Conservation (phyloP, 1,139 yeast genomes). For the Candida sp. region DNA sequence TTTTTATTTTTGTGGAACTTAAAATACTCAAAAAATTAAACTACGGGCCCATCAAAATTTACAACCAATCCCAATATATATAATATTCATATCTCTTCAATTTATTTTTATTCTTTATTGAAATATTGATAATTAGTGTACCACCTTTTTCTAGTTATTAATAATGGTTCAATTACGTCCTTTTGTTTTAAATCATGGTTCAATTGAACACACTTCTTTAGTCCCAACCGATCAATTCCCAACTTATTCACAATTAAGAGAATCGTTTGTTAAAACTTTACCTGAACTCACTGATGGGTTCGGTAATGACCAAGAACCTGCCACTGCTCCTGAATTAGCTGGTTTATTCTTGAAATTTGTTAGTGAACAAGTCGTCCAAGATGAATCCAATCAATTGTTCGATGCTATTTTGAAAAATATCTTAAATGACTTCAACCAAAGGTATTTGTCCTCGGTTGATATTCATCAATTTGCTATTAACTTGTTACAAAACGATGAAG, state of each 20-base stretch:
- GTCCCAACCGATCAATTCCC: conserved; percentile 82
- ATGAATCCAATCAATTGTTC: conserved; percentile 46
- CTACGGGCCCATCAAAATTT: too few relatives aligned
- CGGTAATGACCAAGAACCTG: conserved; percentile 86
- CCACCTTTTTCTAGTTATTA: not conserved
- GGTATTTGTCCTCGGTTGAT: conserved; percentile 60
- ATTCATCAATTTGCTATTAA: conserved; percentile 87
- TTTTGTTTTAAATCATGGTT: conserved; percentile 77
- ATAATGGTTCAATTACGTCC: conserved; percentile 40
- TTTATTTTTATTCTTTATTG: not conserved
- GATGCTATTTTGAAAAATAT: conserved; percentile 69
- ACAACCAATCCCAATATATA: too few relatives aligned
- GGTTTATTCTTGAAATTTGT: conserved; percentile 83
- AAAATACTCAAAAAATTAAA: too few relatives aligned
- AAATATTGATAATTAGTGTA: not conserved
- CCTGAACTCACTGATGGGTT: conserved; percentile 83
- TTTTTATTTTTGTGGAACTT: too few relatives aligned
- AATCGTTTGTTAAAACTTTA: conserved; percentile 74
- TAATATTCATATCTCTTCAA: not conserved
- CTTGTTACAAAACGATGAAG: conserved; percentile 45
- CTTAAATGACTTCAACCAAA: conserved; percentile 77
- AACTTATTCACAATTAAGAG: conserved; percentile 82
- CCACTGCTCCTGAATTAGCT: conserved; percentile 82
- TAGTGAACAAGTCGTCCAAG: conserved; percentile 53
- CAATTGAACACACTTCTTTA: conserved; percentile 81